Conservation (phyloP, 2,329 filamentous ascomycete species). For the Tolypocladium sp. region DNA sequence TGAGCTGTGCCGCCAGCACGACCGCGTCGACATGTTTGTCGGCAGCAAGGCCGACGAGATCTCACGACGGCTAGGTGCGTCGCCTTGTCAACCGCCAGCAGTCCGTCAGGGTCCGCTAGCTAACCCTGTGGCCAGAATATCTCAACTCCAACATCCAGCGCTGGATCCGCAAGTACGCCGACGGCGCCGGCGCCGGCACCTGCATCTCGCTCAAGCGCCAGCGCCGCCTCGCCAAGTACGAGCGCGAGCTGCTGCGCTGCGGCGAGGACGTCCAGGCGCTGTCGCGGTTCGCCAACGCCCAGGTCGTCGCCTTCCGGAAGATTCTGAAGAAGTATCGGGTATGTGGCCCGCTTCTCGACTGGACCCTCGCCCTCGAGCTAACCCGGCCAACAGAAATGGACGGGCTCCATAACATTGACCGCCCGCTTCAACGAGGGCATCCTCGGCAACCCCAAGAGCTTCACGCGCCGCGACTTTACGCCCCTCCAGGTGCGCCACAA, state of each 20-base stretch:
- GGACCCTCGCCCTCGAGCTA: background rate
- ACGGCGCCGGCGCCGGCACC: conserved; percentile 20
- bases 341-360: conserved; percentile 9
- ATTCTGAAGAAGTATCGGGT: conserved; percentile 77
- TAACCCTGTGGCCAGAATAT: conserved; percentile 30
- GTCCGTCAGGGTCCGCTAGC: no score
- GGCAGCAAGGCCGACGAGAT: conserved; percentile 75
- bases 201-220: conserved; percentile 35
- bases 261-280: conserved; percentile 64
- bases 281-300: conserved; percentile 63
- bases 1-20: conserved; percentile 66
- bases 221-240: conserved; percentile 43
- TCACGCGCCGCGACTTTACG: conserved; percentile 57
- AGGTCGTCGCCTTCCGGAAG: conserved; percentile 70
- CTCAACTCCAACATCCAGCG: conserved; percentile 38
- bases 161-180: conserved; percentile 33
- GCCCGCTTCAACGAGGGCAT: conserved; percentile 59
- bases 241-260: conserved; percentile 44
- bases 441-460: conserved; percentile 58
- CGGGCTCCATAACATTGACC: conserved; percentile 57
- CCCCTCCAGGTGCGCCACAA: conserved; percentile 41
- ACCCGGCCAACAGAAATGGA: conserved; percentile 57
- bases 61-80: conserved; percentile 53
- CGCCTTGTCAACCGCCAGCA: background rate
- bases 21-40: conserved; percentile 70